Base-by-base conservation (phyloP, 768 basidiomycete species). In the Scleroderma bovista region DNA sequence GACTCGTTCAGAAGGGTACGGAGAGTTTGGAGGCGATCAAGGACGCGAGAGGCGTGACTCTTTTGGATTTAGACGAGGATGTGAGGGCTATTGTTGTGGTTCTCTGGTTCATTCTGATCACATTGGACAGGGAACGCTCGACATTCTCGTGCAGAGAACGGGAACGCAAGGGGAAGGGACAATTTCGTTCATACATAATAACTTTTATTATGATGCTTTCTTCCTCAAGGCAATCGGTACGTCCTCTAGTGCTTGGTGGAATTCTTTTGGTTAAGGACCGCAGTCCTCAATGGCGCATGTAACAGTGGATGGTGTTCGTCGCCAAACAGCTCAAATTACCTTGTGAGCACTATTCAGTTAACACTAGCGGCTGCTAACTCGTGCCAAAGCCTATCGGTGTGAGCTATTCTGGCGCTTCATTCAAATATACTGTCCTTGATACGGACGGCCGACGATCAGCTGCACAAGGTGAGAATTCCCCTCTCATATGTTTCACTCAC, bases 161-260 rank as follows among this genome's bases (percentile, higher is more conserved):
- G 93, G 92, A 2, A 69, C 71, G 4, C 80, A 82, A 46, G 78
- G 78, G 2, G 71, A 69, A 39, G 85, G 86, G 13, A 80, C 76
- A 36, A 69, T 90, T 16, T 60, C 81, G 5, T 95, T 99, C 61
- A 73, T 99, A 43, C 93, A 95, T 69, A 99, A 99, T 62, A 98
- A 97, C 66, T 90, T 94, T 60, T 98, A 95, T 60, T 93, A 93
- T 62, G 96, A 99, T 56, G 95, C 96, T 0, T 99, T 99, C 74
- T 99, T 98, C 79, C 75, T 98, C 46, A 97, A 97, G 63, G 92
- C 96, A 2, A 88, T 93, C 38, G 86, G 94, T 95, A 38, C 39
- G 82, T 69, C 20, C 47, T 13, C 19, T 12, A 22, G 24, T 33
- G 37, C 47, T 22, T 33, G 31, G n/a, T 46, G 11, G 13, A 31